phyloP scores from a whole-genome alignment of 2,329 filamentous ascomycete genomes.

The Sporothrix dimorphospora region DNA sequence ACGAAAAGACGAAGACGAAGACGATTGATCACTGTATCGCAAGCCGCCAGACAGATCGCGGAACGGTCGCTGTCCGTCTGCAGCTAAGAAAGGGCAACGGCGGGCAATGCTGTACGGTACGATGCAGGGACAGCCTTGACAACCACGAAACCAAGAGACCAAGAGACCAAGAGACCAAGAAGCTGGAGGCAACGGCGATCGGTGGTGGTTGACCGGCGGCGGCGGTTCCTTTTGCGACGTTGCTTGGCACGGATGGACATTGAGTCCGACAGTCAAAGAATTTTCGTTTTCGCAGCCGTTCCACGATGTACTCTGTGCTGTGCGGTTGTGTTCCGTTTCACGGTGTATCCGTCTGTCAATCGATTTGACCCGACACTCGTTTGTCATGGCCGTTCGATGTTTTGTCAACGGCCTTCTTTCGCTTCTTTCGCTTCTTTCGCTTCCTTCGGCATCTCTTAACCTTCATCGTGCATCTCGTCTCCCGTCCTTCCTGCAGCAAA shows the following conservation, averaged over 20 bases:
- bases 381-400: not conserved
- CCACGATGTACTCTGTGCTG: not conserved
- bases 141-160: too few species aligned
- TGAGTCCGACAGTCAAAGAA: not conserved
- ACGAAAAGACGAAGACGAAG: too few species aligned
- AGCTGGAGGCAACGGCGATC: not conserved
- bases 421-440: not conserved
- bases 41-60: not conserved
- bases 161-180: not conserved
- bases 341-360: not conserved
- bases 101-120: too few species aligned
- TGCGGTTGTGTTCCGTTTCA: not conserved
- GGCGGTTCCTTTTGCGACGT: not conserved
- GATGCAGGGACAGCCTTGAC: not conserved
- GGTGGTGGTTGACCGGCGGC: not conserved
- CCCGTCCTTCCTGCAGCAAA: not conserved
- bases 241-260: slow-evolving; percentile 16
- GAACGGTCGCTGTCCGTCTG: not conserved
- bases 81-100: too few species aligned
- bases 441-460: not conserved
- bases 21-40: not conserved
- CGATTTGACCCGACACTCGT: not conserved
- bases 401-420: not conserved
- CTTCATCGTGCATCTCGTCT: not conserved
- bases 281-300: not conserved